Percentiles rank a stretch among this genome's conserved stretches.
phyloP scores from a whole-genome alignment of 345 rosid genomes.

The Raphanus sativus region DNA sequence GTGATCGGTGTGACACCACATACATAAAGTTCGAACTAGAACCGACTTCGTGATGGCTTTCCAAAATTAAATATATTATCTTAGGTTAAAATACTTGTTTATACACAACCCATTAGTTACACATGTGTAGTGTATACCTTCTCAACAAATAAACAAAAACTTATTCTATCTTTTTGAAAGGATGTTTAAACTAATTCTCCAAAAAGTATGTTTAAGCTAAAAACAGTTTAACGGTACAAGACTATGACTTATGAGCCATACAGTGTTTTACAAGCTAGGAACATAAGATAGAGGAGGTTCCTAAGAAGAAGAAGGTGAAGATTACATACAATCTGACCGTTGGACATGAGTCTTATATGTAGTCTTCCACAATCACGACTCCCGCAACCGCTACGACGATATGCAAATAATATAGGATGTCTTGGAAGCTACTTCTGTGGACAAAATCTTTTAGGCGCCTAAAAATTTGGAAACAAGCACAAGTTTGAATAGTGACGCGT shows the following conservation, averaged over 20 bases:
- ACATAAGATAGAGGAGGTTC: background rate
- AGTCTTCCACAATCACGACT: background rate
- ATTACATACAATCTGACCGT: background rate
- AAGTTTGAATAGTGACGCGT: background rate
- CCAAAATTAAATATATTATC: slow-evolving; percentile 28
- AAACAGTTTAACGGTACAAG: background rate
- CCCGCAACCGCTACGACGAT: background rate
- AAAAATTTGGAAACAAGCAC: background rate
- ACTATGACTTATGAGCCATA: background rate
- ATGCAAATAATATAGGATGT: background rate
- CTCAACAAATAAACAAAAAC: background rate
- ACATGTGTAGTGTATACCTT: slow-evolving; percentile 14
- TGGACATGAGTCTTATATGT: background rate
- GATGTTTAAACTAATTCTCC: background rate
- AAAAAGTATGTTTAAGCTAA: background rate
- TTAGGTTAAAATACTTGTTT: background rate
- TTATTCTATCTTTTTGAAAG: background rate
- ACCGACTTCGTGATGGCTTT: slow-evolving; percentile 36
- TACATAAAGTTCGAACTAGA: slow-evolving; percentile 19
- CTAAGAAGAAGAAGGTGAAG: background rate
- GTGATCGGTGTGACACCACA: slow-evolving; percentile 35
- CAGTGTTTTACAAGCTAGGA: background rate
- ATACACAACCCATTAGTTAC: background rate
- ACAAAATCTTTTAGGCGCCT: background rate
- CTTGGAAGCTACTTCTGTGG: background rate